phyloP scores from a whole-genome alignment of 768 basidiomycete species.

The Hysterangium stoloniferum region DNA sequence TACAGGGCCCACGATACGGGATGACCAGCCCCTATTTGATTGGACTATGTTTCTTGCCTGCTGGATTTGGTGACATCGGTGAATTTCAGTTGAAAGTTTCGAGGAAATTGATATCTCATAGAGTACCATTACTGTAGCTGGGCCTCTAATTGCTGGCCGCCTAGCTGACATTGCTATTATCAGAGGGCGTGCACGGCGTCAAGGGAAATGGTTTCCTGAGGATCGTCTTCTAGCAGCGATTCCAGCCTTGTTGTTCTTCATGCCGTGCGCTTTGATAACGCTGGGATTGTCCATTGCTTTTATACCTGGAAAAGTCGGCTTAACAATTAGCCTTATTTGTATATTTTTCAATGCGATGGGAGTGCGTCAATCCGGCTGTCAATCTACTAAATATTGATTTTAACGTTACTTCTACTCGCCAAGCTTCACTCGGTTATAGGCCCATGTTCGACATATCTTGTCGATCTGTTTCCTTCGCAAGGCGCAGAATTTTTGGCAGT shows the following conservation, averaged over 20 bases:
- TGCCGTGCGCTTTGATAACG: conserved; percentile 43
- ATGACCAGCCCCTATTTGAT: not conserved
- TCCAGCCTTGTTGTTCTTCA: conserved; percentile 38
- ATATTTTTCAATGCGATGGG: conserved; percentile 62
- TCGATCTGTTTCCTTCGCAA: too few relatives aligned
- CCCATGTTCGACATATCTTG: not conserved
- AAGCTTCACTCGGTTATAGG: not conserved
- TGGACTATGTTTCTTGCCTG: conserved; percentile 3
- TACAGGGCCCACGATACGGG: conserved; percentile 9
- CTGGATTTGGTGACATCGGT: conserved; percentile 6
- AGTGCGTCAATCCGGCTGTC: conserved; percentile 45
- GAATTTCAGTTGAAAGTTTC: conserved; percentile 16
- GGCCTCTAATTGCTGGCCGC: conserved; percentile 50
- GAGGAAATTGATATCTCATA: not conserved
- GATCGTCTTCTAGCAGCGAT: conserved; percentile 53
- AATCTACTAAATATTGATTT: too few relatives aligned
- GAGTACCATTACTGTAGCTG: conserved; percentile 31
- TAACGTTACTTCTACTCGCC: not conserved
- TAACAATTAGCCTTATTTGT: conserved; percentile 43
- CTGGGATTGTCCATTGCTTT: conserved; percentile 44
- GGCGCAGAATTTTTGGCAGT: conserved; percentile 62
- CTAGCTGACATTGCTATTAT: conserved; percentile 50
- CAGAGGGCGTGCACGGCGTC: conserved; percentile 39
- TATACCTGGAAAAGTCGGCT: conserved; percentile 40
- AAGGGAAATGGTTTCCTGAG: conserved; percentile 58